Percentiles rank a stretch among this genome's conserved stretches.
phyloP scores from a whole-genome alignment of 1,139 yeast genomes.

The Schwanniomyces etchellsii region DNA sequence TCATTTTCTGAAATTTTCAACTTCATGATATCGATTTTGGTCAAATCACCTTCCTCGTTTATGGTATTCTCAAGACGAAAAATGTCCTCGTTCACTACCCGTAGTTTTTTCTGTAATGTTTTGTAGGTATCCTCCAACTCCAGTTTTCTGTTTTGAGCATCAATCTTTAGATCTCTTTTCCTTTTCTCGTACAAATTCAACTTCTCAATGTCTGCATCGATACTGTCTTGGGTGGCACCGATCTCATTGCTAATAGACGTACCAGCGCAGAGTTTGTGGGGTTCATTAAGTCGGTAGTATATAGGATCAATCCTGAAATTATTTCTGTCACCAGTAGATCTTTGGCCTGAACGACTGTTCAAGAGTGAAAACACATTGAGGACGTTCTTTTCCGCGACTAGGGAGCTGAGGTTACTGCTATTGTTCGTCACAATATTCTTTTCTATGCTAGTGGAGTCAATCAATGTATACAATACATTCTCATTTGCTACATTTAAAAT shows the following conservation, averaged over 20 bases:
- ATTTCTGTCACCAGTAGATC: slow-evolving; percentile 34
- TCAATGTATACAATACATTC: slow-evolving; percentile 52
- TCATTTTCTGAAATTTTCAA: slow-evolving; percentile 25
- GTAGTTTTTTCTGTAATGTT: slow-evolving; percentile 13
- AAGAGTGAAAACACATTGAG: slow-evolving; percentile 40
- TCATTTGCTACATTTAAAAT: slow-evolving; percentile 51
- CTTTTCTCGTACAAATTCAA: slow-evolving; percentile 13
- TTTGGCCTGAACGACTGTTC: slow-evolving; percentile 38
- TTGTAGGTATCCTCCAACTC: slow-evolving; percentile 11
- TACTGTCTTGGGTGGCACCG: slow-evolving; percentile 11
- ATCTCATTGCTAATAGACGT: slow-evolving; percentile 14
- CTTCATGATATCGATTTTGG: slow-evolving; percentile 25
- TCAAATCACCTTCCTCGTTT: slow-evolving; percentile 30
- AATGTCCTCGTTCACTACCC: slow-evolving; percentile 13
- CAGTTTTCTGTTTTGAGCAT: slow-evolving; percentile 10
- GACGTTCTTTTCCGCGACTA: slow-evolving; percentile 34
- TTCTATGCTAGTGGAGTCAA: slow-evolving; percentile 64
- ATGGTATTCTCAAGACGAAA: slow-evolving; percentile 21
- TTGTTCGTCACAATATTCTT: slow-evolving; percentile 48
- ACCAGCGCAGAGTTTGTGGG: slow-evolving; percentile 27
- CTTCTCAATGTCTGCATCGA: slow-evolving; percentile 18
- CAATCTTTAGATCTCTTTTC: slow-evolving; percentile 10
- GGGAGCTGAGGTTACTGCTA: slow-evolving; percentile 44
- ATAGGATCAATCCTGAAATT: slow-evolving; percentile 59
- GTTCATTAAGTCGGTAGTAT: slow-evolving; percentile 24